A percentile compares a stretch with the other conserved stretches of the same genome.
These are phyloP conservation scores for Ceratocystis destructans DNA, from an alignment of 2,329 filamentous ascomycete species.

Conservation along the genomic window DNA sequence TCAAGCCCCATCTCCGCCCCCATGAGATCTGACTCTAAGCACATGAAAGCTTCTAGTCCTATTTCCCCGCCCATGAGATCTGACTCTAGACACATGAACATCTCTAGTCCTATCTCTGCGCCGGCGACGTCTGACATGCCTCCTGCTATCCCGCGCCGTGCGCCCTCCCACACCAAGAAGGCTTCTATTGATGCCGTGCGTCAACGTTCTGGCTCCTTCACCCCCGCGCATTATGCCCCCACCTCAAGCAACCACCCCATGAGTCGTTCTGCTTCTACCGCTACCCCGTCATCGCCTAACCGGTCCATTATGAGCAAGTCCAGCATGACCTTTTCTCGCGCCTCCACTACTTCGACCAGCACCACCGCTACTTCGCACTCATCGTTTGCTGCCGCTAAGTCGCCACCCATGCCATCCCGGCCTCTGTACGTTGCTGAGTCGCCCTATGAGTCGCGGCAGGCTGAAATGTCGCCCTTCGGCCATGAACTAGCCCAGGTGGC, in stretches of 20 bases:
- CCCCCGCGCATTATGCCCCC: constrained; percentile 38
- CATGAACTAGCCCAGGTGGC: constrained; percentile 83
- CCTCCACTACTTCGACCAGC: constrained; percentile 20
- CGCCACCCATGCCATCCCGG: constrained; percentile 24
- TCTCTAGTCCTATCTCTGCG: not conserved
- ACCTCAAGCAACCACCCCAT: constrained; percentile 31
- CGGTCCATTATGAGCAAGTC: constrained; percentile 24
- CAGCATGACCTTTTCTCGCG: constrained; percentile 21
- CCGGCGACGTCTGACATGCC: constrained; percentile 34
- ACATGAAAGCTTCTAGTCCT: too few species aligned
- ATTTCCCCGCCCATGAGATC: too few species aligned
- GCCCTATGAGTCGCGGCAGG: constrained; percentile 22
- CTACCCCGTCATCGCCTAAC: constrained; percentile 41
- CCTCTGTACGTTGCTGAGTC: constrained; percentile 24
- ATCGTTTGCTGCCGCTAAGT: constrained; percentile 23
- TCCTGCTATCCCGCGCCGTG: constrained; percentile 61
- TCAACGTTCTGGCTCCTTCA: constrained; percentile 45
- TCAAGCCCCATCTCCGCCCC: not conserved
- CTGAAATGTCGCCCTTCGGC: constrained; percentile 59
- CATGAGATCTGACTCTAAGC: not conserved
- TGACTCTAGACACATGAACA: too few species aligned
- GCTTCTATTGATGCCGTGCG: constrained; percentile 60
- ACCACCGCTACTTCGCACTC: constrained; percentile 9
- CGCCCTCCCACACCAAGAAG: constrained; percentile 80
- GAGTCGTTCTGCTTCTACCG: constrained; percentile 41